These are phyloP conservation scores for Psophocarpus tetragonolobus DNA, from an alignment of 306 rosid species.

Conservation along the genomic window DNA sequence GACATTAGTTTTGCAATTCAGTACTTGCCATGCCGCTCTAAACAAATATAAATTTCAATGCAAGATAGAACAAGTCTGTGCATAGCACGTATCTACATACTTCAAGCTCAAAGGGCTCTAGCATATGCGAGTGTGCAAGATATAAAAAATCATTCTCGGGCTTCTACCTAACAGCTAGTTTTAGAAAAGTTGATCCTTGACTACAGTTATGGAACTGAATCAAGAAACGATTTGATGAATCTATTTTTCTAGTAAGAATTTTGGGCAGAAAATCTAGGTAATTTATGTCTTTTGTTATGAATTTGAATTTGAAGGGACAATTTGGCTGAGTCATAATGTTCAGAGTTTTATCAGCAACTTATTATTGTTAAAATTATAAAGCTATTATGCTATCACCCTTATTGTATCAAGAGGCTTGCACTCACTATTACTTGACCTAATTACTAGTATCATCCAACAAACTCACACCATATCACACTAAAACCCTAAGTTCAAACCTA, in stretches of 20 bases:
- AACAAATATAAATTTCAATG: neutral
- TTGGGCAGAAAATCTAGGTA: neutral
- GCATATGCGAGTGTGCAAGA: neutral
- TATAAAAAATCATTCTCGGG: neutral
- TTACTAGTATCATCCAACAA: neutral
- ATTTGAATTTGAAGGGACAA: neutral
- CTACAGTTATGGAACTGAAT: slow-evolving; percentile 12
- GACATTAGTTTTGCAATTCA: neutral
- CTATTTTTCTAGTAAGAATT: neutral
- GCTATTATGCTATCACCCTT: neutral
- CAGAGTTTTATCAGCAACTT: neutral
- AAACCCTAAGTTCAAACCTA: neutral
- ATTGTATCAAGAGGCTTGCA: neutral
- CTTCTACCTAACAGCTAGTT: slow-evolving; percentile 5
- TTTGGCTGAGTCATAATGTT: neutral
- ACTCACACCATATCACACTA: neutral
- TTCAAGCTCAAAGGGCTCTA: neutral
- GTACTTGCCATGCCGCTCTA: neutral
- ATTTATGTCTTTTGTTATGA: neutral
- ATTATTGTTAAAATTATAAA: neutral
- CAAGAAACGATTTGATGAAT: neutral
- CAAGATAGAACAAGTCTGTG: neutral
- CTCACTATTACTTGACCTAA: neutral
- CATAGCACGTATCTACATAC: neutral
- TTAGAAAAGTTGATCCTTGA: neutral